phyloP scores from a whole-genome alignment of 2,329 filamentous ascomycete species.

The Fusarium sulawesiense region DNA sequence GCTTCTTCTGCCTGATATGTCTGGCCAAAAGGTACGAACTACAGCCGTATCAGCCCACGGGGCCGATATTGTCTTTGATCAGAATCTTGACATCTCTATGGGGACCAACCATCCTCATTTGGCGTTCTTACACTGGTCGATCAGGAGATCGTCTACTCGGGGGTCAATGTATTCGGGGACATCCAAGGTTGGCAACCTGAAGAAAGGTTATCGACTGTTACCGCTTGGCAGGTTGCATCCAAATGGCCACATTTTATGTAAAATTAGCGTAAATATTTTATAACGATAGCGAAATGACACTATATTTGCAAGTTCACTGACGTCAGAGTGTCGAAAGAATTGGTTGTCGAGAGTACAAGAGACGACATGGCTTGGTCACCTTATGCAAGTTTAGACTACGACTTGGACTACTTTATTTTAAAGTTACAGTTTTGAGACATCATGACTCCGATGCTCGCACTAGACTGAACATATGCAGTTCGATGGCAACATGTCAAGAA shows the following conservation, averaged over 20 bases:
- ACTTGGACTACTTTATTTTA: no score
- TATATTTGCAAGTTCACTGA: not conserved
- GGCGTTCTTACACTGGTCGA: constrained; percentile 4
- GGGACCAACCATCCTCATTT: constrained; percentile 1
- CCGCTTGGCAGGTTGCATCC: not conserved
- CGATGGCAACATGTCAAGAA: constrained; percentile 5
- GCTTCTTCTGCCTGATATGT: constrained; percentile 2
- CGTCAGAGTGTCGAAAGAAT: not conserved
- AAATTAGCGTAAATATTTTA: not conserved
- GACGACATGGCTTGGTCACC: no score
- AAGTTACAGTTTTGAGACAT: no score
- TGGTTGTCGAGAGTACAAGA: not conserved
- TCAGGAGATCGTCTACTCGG: not conserved
- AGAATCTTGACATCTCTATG: not conserved
- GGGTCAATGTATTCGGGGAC: not conserved
- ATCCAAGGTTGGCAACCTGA: constrained; percentile 8
- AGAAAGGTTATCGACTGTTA: constrained; percentile 6
- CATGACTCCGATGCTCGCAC: no score
- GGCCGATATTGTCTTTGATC: not conserved
- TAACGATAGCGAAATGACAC: not conserved
- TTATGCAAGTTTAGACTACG: no score
- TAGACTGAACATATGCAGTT: constrained; percentile 20
- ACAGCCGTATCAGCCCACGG: rapidly evolving
- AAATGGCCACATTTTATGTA: constrained; percentile 12
- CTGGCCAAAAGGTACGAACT: not conserved